Evolutionary conservation across 805 yeast genomes (phyloP), one percentile per base, ranked within the genome.

Genomic region (Ogataea pignaliae): DNA sequence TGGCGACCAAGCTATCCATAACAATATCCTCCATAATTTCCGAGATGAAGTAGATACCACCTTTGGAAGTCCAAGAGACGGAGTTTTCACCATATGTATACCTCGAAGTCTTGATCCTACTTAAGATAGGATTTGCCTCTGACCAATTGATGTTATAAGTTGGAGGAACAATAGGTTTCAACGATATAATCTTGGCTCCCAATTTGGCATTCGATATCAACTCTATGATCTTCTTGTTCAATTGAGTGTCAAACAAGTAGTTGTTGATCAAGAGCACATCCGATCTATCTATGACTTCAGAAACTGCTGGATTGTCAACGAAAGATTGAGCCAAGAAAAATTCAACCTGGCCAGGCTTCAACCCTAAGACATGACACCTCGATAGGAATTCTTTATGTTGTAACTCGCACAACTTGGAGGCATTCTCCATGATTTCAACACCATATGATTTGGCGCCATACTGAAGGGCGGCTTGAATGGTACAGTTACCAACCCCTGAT

Each of bases 401-500:
- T 16, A 67, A 49, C 34, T 70, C 72, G 1, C 91, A 84, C 39
- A 89, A 68, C 7, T 70, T 68, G 10, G 90, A 83, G 0, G 97
- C 95, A 52, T 83, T 82, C 14, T 75, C 76, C 95, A 89, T 89
- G 39, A 90, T 76, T 60, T 90, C 97, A 63, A 91, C 87, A 1
- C 97, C 97, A 56, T 86, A 88, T 61, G 95, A 83, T 42, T 72
- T 72, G 47, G 89, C 85, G 2, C 96, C 96, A 59, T 78, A 80
- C 55, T 89, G 96, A 31, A 90, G 63, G 0, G 96, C 88, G 0
- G 96, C 95, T 61, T 89, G 97, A 35, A 89, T 73, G 0, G 85
- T 83, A 45, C 96, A 88, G 59, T 90, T 90, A 0, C 97, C 97
- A 13, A 90, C 97, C 13, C 97, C 97, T 0, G 96, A 88, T 0